Base-by-base conservation (phyloP, 805 yeast genomes). In the Zygosaccharomyces siamensis region DNA sequence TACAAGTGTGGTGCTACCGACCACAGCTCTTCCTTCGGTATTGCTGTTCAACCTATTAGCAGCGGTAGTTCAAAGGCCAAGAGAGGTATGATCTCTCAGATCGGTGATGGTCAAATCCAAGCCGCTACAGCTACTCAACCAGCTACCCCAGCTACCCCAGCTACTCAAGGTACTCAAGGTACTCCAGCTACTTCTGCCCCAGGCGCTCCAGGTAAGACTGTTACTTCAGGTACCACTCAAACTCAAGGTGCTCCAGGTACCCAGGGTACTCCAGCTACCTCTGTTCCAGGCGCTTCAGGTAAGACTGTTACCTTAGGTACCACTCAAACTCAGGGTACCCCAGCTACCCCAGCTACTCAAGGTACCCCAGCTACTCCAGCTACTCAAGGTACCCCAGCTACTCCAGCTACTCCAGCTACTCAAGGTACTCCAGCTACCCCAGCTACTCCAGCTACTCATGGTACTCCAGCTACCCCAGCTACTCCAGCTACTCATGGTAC, bases 21-120 rank as follows among this genome's bases (percentile, higher is more conserved):
- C 57, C 77, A 77, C 73, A 52, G 78, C 37, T 66, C 70, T 41
- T 62, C 76, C 39, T 84, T 84, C 61, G 92, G 89, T 70, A 84
- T 84, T 59, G 85, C 84, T 51, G 79, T 84, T 55, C 69, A 72
- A 52, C 78, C 84, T 55, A 58, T 76, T 39, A 41, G 16, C 44
- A 33, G 37, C 23, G 63, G 68, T 45, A 54, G 67, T 40, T 52
- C 68, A 30, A 65, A 66, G 41, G 66, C 69, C 21, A 68, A 62
- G 59, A 66, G 71, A 60, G 68, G 60, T 32, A 76, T 60, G 16
- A 59, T 55, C 47, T 59, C 76, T 48, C 80, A 77, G 58, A 70
- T 74, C 47, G 61, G 63, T 47, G 80, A 76, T 53, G 79, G 79
- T 51, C 77, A 73, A 60, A 60, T 68, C 40, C 52, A 54, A 33